A percentile compares a stretch with the other conserved stretches of the same genome.
Conservation (phyloP, 2,329 filamentous ascomycete genomes). For the Alternaria infectoria region DNA sequence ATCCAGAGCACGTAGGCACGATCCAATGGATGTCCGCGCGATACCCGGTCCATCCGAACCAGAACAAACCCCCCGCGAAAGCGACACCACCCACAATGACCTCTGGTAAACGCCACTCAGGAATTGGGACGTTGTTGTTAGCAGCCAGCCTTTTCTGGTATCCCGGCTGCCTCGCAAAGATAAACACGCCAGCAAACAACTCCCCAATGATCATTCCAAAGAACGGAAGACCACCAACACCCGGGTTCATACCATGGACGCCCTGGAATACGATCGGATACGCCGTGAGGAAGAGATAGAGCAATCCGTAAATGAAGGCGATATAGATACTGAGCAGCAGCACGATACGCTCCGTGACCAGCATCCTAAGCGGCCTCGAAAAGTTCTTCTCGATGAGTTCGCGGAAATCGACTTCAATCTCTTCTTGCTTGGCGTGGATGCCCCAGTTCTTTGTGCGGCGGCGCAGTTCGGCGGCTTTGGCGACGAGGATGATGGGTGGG, state of each 20-base stretch:
- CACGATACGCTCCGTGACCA: slow-evolving; percentile 58
- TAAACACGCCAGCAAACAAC: slow-evolving; percentile 68
- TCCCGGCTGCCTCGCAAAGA: slow-evolving; percentile 69
- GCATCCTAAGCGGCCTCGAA: slow-evolving; percentile 56
- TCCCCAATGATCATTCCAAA: slow-evolving; percentile 84
- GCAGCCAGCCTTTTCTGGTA: slow-evolving; percentile 64
- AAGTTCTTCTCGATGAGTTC: slow-evolving; percentile 62
- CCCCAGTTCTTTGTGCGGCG: slow-evolving; percentile 66
- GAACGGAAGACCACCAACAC: slow-evolving; percentile 78
- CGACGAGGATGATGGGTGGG: slow-evolving; percentile 63
- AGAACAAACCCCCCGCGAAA: slow-evolving; percentile 49
- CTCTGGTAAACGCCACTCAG: slow-evolving; percentile 64
- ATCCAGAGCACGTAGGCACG: slow-evolving; percentile 51
- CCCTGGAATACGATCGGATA: slow-evolving; percentile 80
- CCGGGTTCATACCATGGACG: slow-evolving; percentile 73
- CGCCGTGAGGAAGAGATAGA: slow-evolving; percentile 86
- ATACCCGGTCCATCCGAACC: slow-evolving; percentile 53
- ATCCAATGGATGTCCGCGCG: slow-evolving; percentile 52
- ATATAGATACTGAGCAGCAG: slow-evolving; percentile 45
- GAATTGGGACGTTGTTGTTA: slow-evolving; percentile 58
- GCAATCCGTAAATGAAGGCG: slow-evolving; percentile 64
- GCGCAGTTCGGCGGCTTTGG: slow-evolving; percentile 62
- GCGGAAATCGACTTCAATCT: slow-evolving; percentile 59
- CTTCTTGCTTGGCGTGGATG: slow-evolving; percentile 64
- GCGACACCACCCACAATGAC: slow-evolving; percentile 60